These are phyloP conservation scores for Nothomitra cinnamomea DNA, from an alignment of 2,329 filamentous ascomycete species.

Conservation along the genomic window DNA sequence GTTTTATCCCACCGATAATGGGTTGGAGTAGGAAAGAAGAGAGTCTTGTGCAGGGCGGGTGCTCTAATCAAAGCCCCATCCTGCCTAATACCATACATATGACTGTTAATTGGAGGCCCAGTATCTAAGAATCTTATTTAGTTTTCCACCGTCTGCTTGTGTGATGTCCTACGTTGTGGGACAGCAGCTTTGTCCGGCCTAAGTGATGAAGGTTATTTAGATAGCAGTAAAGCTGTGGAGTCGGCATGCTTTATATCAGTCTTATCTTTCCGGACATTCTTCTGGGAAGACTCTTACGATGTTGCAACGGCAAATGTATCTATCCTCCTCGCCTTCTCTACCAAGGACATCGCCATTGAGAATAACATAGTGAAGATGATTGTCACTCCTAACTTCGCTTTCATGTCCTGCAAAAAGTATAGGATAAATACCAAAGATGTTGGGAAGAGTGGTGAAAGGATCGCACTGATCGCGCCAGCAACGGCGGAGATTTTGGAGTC, in stretches of 20 bases:
- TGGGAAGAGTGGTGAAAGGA: background rate
- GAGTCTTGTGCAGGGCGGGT: too few relatives aligned
- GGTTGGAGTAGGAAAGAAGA: too few relatives aligned
- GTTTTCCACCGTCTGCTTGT: background rate
- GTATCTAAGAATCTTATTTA: too few relatives aligned
- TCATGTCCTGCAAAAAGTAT: background rate
- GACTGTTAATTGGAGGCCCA: too few relatives aligned
- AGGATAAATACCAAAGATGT: background rate
- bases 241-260: background rate
- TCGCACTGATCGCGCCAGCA: background rate
- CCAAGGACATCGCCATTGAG: background rate
- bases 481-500: background rate
- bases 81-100: too few relatives aligned
- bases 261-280: background rate
- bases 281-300: background rate
- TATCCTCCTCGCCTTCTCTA: background rate
- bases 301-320: background rate
- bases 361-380: background rate
- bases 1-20: too few relatives aligned
- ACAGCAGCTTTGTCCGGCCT: background rate
- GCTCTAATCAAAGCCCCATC: too few relatives aligned
- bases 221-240: background rate
- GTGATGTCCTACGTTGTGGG: background rate
- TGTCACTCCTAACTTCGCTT: background rate
- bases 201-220: background rate